These are phyloP conservation scores for Lagenidium giganteum DNA, from an alignment of 352 stramenopile species.

Conservation along the genomic window DNA sequence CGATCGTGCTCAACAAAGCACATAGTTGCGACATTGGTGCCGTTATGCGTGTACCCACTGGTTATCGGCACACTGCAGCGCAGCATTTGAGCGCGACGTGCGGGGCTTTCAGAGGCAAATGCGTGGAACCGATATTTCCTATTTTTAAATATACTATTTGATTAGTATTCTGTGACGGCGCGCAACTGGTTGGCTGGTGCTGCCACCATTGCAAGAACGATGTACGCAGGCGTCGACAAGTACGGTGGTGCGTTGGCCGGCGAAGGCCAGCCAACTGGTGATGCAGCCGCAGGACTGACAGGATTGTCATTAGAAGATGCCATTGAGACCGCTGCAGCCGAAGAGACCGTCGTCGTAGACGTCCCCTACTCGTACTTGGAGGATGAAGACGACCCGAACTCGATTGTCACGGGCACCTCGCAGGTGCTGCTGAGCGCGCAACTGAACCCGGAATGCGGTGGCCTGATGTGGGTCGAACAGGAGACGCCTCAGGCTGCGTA, in stretches of 20 bases:
- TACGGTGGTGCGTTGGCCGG: conserved; percentile 69
- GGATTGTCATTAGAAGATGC: conserved; percentile 65
- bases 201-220: conserved; percentile 15
- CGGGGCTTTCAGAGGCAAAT: no score
- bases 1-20: no score
- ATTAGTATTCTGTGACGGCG: no score
- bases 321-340: conserved; percentile 68
- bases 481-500: conserved; percentile 50
- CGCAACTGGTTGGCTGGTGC: no score
- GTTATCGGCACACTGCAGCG: no score
- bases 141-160: no score
- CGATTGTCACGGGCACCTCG: conserved; percentile 50
- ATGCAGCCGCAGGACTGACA: conserved; percentile 11
- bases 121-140: no score
- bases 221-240: conserved; percentile 83
- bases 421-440: conserved; percentile 69
- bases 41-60: no score
- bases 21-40: no score
- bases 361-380: conserved; percentile 78
- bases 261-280: conserved; percentile 42
- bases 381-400: conserved; percentile 49
- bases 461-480: conserved; percentile 81
- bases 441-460: conserved; percentile 63
- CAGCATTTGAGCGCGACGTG: no score
- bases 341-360: conserved; percentile 80